Base-by-base conservation (phyloP, 148 eudicot genomes). In the Tetragonia tetragonoides region DNA sequence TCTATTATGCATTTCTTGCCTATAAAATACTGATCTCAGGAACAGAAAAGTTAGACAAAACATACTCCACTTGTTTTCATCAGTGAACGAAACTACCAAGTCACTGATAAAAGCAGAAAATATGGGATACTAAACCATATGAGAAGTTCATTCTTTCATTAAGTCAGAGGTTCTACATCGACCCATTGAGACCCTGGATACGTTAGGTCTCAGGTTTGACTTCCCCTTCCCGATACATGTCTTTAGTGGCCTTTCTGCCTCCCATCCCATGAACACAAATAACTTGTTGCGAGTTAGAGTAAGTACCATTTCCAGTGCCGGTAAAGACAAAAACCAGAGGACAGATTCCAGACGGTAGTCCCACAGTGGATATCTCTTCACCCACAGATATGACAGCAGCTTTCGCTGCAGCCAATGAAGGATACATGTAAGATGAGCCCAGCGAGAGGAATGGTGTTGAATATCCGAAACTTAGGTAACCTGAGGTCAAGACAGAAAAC, bases 381-480 rank as follows among this genome's bases (percentile, higher is more conserved):
- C 95, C 99, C 72, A 96, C 92, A 39, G 98, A 87, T 82, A 96
- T 90, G 66, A 96, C 87, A 72, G 99, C 99, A 82, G 98, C 87
- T 86, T 96, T 96, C 9, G 98, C 97, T 86, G 95, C 84, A 82
- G 99, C 97, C 85, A 96, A 84, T 46, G 97, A 91, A 73, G 99
- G 84, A 82, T 93, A 96, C 99, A 96, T 96, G 88, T 93, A 91
- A 75, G 99, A 93, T 71, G 93, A 81, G 51, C 99, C 98, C 74
- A 96, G 82, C 9, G 97, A 90, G 34, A 96, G 95, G 83, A 96
- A 90, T 21, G 99, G 98, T 16, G 99, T 96, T 66, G 99, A 96
- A 84, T 88, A 91, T 56, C 99, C 99, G 76, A 86, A 91, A 82
- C 85, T 89, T 37, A 96, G 87, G 87, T 89, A 96, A 60, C 99